A percentile compares a stretch with the other conserved stretches of the same genome.
Conservation (phyloP, 306 rosid species). For the Cucumis hystrix region DNA sequence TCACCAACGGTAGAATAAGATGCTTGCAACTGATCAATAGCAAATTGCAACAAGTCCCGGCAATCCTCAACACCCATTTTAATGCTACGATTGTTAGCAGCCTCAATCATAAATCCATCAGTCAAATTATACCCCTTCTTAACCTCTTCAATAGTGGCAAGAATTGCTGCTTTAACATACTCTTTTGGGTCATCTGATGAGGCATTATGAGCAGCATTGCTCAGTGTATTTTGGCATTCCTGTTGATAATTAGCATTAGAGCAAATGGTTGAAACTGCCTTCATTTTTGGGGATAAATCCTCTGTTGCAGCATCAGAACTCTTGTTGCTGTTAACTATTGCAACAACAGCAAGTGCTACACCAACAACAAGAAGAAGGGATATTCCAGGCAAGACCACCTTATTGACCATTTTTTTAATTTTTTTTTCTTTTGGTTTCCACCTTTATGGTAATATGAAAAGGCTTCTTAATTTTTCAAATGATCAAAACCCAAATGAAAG, state of each 20-base stretch:
- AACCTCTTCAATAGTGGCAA: conserved; percentile 20
- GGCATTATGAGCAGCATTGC: conserved; percentile 6
- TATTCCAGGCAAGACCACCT: conserved; percentile 22
- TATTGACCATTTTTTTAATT: conserved; percentile 22
- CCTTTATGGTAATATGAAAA: background rate
- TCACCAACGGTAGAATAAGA: conserved; percentile 16
- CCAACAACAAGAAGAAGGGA: conserved; percentile 57
- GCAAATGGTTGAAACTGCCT: conserved; percentile 21
- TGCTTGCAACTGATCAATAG: conserved; percentile 24
- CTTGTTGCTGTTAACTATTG: conserved; percentile 11
- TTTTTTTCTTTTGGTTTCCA: too few relatives aligned
- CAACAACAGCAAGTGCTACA: conserved; percentile 35
- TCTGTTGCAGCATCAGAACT: background rate
- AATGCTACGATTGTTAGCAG: background rate
- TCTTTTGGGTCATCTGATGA: conserved; percentile 26
- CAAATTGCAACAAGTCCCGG: conserved; percentile 35
- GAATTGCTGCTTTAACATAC: conserved; percentile 20
- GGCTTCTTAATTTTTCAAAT: background rate
- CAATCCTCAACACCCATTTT: conserved; percentile 50
- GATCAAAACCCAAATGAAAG: background rate
- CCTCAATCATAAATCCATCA: conserved; percentile 14
- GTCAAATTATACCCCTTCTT: conserved; percentile 39
- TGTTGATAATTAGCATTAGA: conserved; percentile 20
- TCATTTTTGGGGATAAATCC: conserved; percentile 8
- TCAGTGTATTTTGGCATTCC: conserved; percentile 31